A percentile compares a stretch with the other conserved stretches of the same genome.
These are phyloP conservation scores for Solanum aculeatissimum DNA, from an alignment of 305 asterid species.

Conservation along the genomic window DNA sequence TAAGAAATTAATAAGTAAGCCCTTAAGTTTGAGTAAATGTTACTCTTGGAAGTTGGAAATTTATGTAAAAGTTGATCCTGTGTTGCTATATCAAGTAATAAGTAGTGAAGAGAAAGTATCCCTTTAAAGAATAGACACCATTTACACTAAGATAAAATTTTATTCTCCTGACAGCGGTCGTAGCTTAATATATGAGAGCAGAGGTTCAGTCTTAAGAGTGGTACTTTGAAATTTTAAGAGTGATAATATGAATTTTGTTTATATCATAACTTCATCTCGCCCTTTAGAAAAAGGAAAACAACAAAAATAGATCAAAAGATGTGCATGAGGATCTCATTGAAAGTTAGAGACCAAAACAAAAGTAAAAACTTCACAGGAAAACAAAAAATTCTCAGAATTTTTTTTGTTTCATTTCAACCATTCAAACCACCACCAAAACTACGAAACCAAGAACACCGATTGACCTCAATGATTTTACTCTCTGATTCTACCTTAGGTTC, in stretches of 20 bases:
- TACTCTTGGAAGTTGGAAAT: background rate
- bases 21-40: background rate
- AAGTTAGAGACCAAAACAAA: background rate
- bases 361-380: background rate
- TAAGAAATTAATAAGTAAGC: background rate
- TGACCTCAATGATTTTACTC: background rate
- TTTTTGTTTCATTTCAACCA: background rate
- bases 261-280: background rate
- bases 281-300: background rate
- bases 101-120: background rate
- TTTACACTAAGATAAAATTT: background rate
- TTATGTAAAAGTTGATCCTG: background rate
- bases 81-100: background rate
- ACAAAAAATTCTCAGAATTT: background rate
- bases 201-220: background rate
- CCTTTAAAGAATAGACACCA: background rate
- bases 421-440: background rate
- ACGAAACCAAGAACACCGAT: background rate
- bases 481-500: background rate
- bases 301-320: background rate
- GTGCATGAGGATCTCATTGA: background rate
- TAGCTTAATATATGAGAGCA: background rate
- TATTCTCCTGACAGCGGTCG: background rate
- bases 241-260: background rate
- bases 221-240: background rate